phyloP scores from a whole-genome alignment of 768 basidiomycete species.

The Amanita polypyramis region DNA sequence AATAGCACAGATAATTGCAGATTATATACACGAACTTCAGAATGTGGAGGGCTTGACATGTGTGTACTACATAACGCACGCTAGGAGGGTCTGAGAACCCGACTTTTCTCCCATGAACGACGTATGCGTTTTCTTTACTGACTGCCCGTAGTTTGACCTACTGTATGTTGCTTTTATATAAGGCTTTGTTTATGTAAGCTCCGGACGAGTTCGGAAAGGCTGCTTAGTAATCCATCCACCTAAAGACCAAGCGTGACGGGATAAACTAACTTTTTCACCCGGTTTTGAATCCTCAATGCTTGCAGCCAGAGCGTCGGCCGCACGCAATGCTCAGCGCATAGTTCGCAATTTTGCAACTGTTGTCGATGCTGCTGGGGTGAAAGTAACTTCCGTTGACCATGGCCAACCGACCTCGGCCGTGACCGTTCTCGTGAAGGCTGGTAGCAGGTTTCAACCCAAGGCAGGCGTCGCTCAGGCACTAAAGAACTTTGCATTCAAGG shows the following conservation, averaged over 20 bases:
- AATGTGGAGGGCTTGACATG: conserved; percentile 35
- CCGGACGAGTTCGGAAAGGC: conserved; percentile 18
- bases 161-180: background rate
- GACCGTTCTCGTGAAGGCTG: conserved; percentile 88
- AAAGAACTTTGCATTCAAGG: conserved; percentile 99
- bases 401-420: conserved; percentile 79
- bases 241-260: conserved; percentile 13
- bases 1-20: conserved; percentile 28
- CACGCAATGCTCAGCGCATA: conserved; percentile 45
- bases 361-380: conserved; percentile 70
- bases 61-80: conserved; percentile 41
- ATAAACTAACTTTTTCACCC: conserved; percentile 12
- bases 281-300: conserved; percentile 38
- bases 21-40: conserved; percentile 36
- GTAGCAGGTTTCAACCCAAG: conserved; percentile 78
- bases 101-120: background rate
- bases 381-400: conserved; percentile 77
- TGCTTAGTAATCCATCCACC: conserved; percentile 19
- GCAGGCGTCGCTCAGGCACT: conserved; percentile 88
- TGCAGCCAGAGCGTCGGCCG: conserved; percentile 47
- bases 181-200: background rate
- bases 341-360: conserved; percentile 76
- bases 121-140: too few species aligned
- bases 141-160: background rate
- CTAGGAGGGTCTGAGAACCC: conserved; percentile 15